These are phyloP conservation scores for Sanghuangporus baumii DNA, from an alignment of 1,284 basidiomycete species.

Conservation along the genomic window DNA sequence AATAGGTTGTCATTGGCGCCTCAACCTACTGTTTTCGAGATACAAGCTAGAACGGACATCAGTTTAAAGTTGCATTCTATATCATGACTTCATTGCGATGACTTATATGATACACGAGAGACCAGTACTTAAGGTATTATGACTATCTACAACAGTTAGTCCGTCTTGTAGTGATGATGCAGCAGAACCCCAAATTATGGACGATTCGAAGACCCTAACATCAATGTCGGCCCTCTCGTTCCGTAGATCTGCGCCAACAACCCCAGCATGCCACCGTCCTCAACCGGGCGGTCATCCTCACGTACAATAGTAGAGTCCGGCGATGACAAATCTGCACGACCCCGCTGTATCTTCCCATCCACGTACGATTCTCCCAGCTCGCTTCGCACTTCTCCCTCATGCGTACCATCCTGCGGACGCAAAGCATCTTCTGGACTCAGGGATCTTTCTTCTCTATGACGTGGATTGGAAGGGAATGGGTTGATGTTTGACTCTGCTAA, in stretches of 20 bases:
- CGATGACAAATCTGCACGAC: constrained; percentile 12
- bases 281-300: constrained; percentile 54
- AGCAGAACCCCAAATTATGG: no score
- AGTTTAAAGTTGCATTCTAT: no score
- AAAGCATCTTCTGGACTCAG: constrained; percentile 24
- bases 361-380: constrained; percentile 70
- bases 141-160: no score
- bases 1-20: no score
- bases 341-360: constrained; percentile 37
- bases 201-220: neutral
- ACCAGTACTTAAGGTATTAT: no score
- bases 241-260: constrained; percentile 76
- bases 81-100: no score
- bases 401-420: constrained; percentile 40
- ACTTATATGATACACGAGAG: no score
- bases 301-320: constrained; percentile 31
- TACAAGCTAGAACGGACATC: no score
- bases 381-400: constrained; percentile 52
- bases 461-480: constrained; percentile 18
- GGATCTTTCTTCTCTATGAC: constrained; percentile 19
- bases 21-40: no score
- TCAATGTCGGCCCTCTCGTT: constrained; percentile 38
- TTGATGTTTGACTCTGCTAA: constrained; percentile 11
- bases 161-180: no score
- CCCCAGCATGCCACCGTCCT: constrained; percentile 63